Evolutionary conservation across 768 basidiomycete species (phyloP).

Genomic region (Lactarius sp.): DNA sequence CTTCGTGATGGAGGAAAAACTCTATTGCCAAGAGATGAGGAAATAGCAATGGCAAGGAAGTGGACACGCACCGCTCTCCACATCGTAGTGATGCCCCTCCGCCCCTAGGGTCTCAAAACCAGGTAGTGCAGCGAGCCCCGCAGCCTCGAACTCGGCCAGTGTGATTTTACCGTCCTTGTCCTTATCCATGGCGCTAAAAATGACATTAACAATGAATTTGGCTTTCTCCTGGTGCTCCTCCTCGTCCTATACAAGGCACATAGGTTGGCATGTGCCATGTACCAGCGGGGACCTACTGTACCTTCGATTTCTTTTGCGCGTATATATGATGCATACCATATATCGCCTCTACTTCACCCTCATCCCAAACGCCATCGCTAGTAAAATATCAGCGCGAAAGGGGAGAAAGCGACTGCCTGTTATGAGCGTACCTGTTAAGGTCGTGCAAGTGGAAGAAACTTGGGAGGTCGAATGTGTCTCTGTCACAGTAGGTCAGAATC

Average conservation of each 20-base stretch:
- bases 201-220: constrained; percentile 62
- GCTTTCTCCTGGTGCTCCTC: constrained; percentile 79
- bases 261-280: background rate
- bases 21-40: constrained; percentile 40
- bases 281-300: constrained; percentile 22
- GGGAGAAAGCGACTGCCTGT: constrained; percentile 3
- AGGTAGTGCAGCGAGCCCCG: constrained; percentile 72
- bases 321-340: constrained; percentile 95
- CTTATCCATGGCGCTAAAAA: constrained; percentile 69
- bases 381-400: constrained; percentile 5
- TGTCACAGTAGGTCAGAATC: constrained; percentile 32
- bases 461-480: constrained; percentile 74
- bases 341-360: constrained; percentile 88
- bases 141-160: constrained; percentile 63
- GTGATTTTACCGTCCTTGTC: constrained; percentile 66
- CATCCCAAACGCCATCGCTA: constrained; percentile 79
- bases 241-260: constrained; percentile 48
- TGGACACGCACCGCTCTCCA: constrained; percentile 70
- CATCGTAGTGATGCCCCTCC: constrained; percentile 91
- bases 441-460: constrained; percentile 98
- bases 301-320: constrained; percentile 77
- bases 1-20: constrained; percentile 98
- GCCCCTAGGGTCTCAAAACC: constrained; percentile 81
- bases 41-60: constrained; percentile 8
- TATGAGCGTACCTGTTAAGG: constrained; percentile 59